phyloP scores from a whole-genome alignment of 2,329 filamentous ascomycete species.

The Cylindrodendrum hubeiense region DNA sequence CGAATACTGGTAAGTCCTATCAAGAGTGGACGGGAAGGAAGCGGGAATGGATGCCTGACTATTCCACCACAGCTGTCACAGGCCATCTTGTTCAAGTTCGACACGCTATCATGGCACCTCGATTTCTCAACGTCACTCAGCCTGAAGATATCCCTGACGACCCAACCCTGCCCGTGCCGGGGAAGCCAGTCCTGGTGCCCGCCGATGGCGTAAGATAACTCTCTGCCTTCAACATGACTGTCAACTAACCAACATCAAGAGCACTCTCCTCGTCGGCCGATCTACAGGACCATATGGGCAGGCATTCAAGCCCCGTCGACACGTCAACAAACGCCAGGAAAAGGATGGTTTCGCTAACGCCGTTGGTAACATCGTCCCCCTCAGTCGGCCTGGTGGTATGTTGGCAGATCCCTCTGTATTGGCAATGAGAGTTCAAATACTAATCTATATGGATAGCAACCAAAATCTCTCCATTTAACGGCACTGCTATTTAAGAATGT shows the following conservation, averaged over 20 bases:
- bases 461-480: neutral
- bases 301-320: neutral
- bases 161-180: neutral
- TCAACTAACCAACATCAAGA: neutral
- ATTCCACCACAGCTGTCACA: neutral
- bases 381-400: neutral
- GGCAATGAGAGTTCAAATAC: too few species aligned
- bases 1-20: conserved; percentile 28
- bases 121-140: neutral
- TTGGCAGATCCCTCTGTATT: too few species aligned
- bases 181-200: conserved; percentile 12
- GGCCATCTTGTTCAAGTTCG: neutral
- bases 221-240: too few species aligned
- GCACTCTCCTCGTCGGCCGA: neutral
- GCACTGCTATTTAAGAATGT: neutral
- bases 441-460: neutral
- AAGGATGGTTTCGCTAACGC: neutral
- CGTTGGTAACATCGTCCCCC: neutral
- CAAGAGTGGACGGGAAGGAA: neutral
- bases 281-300: neutral
- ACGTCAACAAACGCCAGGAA: neutral
- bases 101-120: neutral
- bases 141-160: neutral
- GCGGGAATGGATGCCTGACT: neutral
- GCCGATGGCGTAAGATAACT: neutral